A percentile compares a stretch with the other conserved stretches of the same genome.
phyloP scores from a whole-genome alignment of 78 protist species.

The Creolimax fragrantissima region DNA sequence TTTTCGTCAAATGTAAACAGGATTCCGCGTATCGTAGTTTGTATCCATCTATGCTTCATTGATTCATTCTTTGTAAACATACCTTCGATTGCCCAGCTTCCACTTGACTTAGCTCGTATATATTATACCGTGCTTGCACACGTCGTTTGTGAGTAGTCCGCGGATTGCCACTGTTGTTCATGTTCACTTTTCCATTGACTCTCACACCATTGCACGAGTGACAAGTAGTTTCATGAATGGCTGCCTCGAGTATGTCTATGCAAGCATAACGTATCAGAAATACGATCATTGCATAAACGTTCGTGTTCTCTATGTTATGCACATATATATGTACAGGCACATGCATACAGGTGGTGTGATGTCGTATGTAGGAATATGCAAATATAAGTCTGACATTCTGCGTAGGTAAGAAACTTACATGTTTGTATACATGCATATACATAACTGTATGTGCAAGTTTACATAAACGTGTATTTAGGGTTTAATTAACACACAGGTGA shows the following conservation, averaged over 20 bases:
- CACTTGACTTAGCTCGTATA: neutral
- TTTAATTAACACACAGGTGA: neutral
- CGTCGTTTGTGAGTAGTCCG: neutral
- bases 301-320: neutral
- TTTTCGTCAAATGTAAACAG: neutral
- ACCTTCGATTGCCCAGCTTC: neutral
- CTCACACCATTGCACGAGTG: neutral
- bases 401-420: too few relatives aligned
- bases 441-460: neutral
- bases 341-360: too few relatives aligned
- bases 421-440: neutral
- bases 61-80: neutral
- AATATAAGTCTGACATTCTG: too few relatives aligned
- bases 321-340: neutral
- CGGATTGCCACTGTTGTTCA: neutral
- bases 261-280: neutral
- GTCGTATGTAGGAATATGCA: too few relatives aligned
- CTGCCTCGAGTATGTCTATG: neutral
- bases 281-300: neutral
- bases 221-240: neutral
- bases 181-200: neutral
- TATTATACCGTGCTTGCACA: neutral
- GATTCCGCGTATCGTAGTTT: neutral
- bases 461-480: neutral
- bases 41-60: neutral